Evolutionary conservation across 169 alveolate genomes (phyloP), one percentile per base, ranked within the genome.

Genomic region (Toxoplasma gondii): DNA sequence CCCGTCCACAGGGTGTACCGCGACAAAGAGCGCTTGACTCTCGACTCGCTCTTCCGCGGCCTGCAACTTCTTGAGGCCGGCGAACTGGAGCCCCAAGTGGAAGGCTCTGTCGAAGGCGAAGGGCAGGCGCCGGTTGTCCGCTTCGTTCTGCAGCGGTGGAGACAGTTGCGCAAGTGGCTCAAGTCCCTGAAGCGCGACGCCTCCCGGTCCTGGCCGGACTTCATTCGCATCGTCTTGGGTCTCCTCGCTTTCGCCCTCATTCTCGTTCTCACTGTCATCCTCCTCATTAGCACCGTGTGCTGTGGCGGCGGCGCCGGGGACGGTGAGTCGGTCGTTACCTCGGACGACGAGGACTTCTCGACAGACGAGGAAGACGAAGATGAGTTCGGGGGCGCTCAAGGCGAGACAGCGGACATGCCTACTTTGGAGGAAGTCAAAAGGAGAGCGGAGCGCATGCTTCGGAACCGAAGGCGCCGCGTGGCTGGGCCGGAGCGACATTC

Each of bases 181-280:
- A 17, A n/a, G 29, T 1, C 22, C 10, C 39, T 38, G 39, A 10
- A 31, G 12, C 86, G 86, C 19, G 86, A 78, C 39, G 86, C 86
- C 45, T 36, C 39, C 4, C 49, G n/a, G 27, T 78, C 86, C 44
- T 78, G 86, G 86, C 86, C 86, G 44, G 45, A 19, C 44, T 78
- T 78, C 45, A 9, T 78, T 78, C 86, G 86, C 45, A 78, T 78
- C 86, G 39, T 78, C 2, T 78, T 78, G 27, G 86, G 86, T 29
- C n/a, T 78, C 45, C n/a, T 7, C 45, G 39, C 86, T 27, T 78
- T 78, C 86, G 22, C n/a, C 10, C 86, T 78, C 45, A 17, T 78
- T 9, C 86, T 78, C 44, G 45, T 78, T 19, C 22, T 38, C 45
- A 36, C 86, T 2, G 43, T 38, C 39, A n/a, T 78, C 29, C 86